Conservation (phyloP, 208 protist genomes). For the Acanthamoeba triangularis region DNA sequence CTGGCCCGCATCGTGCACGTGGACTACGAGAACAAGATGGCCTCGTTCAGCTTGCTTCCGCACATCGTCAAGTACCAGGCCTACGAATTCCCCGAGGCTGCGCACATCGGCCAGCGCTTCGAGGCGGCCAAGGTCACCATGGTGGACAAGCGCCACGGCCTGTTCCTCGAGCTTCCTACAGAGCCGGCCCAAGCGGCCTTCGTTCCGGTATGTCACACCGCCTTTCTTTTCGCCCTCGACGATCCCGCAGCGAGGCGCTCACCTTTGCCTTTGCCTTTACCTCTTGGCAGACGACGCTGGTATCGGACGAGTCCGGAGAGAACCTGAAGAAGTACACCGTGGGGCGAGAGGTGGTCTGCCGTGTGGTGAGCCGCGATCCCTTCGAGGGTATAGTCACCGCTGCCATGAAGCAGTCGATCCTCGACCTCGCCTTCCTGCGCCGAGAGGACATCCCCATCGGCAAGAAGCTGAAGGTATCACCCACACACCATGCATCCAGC, state of each 20-base stretch:
- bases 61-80: slow-evolving; percentile 17
- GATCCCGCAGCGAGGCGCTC: too few relatives aligned
- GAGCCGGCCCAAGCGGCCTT: slow-evolving; percentile 61
- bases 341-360: slow-evolving; percentile 18
- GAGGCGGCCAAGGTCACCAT: slow-evolving; percentile 10
- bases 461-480: slow-evolving; percentile 35
- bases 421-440: slow-evolving; percentile 68
- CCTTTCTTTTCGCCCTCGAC: not conserved
- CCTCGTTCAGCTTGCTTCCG: not conserved
- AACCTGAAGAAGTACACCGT: slow-evolving; percentile 19
- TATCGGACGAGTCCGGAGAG: slow-evolving; percentile 37
- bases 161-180: slow-evolving; percentile 43
- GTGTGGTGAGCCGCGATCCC: slow-evolving; percentile 42
- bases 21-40: slow-evolving; percentile 64
- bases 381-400: slow-evolving; percentile 29
- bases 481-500: too few relatives aligned
- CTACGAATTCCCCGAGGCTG: slow-evolving; percentile 53
- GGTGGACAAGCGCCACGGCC: not conserved
- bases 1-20: slow-evolving; percentile 47
- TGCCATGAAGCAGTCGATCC: slow-evolving; percentile 27
- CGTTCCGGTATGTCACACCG: slow-evolving; percentile 14
- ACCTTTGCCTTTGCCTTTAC: not conserved
- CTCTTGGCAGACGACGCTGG: not conserved
- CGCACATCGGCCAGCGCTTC: slow-evolving; percentile 14
- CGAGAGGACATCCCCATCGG: slow-evolving; percentile 58